These are phyloP conservation scores for Tirmania nivea DNA, from an alignment of 495 filamentous ascomycete genomes.

Conservation along the genomic window DNA sequence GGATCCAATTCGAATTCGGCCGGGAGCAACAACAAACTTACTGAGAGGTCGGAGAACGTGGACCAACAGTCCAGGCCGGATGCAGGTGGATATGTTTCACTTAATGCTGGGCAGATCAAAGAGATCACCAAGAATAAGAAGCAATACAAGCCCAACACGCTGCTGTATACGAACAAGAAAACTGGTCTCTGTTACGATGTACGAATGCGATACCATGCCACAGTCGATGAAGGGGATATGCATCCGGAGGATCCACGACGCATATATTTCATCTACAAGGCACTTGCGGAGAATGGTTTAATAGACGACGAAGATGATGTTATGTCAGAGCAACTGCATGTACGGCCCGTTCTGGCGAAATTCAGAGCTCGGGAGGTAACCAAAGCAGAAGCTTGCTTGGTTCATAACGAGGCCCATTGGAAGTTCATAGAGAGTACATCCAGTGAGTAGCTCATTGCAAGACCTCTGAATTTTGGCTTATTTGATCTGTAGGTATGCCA, in stretches of 20 bases:
- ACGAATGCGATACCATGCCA: slow-evolving; percentile 80
- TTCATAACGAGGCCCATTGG: slow-evolving; percentile 55
- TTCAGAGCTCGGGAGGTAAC: slow-evolving; percentile 51
- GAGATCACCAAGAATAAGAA: neutral
- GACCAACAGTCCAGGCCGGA: neutral
- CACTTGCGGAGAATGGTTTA: slow-evolving; percentile 55
- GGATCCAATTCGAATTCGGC: neutral
- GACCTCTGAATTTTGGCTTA: slow-evolving; percentile 3
- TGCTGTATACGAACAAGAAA: slow-evolving; percentile 24
- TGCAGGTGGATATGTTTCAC: neutral
- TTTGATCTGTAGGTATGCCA: slow-evolving; percentile 22
- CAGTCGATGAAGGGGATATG: slow-evolving; percentile 47
- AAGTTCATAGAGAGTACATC: slow-evolving; percentile 48
- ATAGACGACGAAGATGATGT: slow-evolving; percentile 34
- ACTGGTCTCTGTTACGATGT: slow-evolving; percentile 76
- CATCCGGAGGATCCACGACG: slow-evolving; percentile 88
- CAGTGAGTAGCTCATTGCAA: slow-evolving; percentile 9
- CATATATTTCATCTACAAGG: slow-evolving; percentile 74
- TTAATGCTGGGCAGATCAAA: neutral
- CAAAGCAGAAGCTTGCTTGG: slow-evolving; percentile 49
- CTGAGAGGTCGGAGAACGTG: neutral
- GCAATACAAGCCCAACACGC: slow-evolving; percentile 1
- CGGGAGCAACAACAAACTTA: neutral
- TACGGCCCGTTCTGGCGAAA: slow-evolving; percentile 43
- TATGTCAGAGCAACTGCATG: slow-evolving; percentile 22